A percentile compares a stretch with the other conserved stretches of the same genome.
Conservation (phyloP, 805 yeast species). For the Barnettozyma wickerhamii region DNA sequence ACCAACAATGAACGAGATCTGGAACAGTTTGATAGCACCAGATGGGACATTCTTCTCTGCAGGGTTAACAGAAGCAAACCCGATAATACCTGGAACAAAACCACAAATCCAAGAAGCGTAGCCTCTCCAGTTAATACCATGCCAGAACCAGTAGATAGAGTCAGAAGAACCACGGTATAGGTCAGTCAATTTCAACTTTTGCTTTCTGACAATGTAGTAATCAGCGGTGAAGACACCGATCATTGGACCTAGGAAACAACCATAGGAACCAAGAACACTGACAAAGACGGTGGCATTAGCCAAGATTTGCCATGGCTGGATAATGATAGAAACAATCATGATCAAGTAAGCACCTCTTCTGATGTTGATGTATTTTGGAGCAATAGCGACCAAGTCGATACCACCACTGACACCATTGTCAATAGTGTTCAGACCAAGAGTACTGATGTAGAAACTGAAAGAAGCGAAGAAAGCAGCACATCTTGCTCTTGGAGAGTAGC, state of each 20-base stretch:
- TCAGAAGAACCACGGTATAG: slow-evolving; percentile 30
- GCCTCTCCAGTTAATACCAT: slow-evolving; percentile 42
- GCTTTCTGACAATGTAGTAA: slow-evolving; percentile 33
- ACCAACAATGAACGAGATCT: slow-evolving; percentile 26
- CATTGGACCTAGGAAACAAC: slow-evolving; percentile 42
- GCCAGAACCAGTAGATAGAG: slow-evolving; percentile 39
- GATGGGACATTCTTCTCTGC: slow-evolving; percentile 25
- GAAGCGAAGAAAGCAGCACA: slow-evolving; percentile 45
- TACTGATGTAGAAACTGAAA: slow-evolving; percentile 30
- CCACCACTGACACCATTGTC: slow-evolving; percentile 46
- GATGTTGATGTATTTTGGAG: slow-evolving; percentile 55
- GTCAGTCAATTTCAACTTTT: slow-evolving; percentile 36
- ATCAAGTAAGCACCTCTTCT: slow-evolving; percentile 64
- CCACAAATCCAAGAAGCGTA: slow-evolving; percentile 34
- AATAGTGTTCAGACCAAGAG: slow-evolving; percentile 32
- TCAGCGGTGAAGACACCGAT: slow-evolving; percentile 34
- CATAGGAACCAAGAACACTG: slow-evolving; percentile 23
- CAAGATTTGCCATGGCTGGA: slow-evolving; percentile 65
- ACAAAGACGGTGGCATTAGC: slow-evolving; percentile 25
- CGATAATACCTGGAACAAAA: slow-evolving; percentile 40
- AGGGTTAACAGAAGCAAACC: slow-evolving; percentile 30
- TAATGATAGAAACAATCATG: slow-evolving; percentile 62
- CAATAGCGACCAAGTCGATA: slow-evolving; percentile 42
- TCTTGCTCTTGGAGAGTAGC: slow-evolving; percentile 35
- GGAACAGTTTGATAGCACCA: slow-evolving; percentile 25